Evolutionary conservation across 306 rosid species (phyloP), one percentile per base, ranked within the genome.

Genomic region (Cucumis melo): DNA sequence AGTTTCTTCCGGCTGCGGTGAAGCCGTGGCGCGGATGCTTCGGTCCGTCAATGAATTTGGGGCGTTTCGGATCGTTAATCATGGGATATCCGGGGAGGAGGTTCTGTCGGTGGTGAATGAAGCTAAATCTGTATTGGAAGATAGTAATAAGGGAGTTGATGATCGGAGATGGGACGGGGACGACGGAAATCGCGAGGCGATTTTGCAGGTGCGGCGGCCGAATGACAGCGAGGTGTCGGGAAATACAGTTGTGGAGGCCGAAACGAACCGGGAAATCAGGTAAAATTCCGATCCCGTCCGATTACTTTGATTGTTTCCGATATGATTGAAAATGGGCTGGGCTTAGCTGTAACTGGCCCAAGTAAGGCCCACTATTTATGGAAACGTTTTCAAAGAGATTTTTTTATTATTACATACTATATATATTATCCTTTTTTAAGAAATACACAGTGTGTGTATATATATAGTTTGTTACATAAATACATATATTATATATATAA

Each of bases 21-120:
- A 65, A 1, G 23, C 85, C 4, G 46, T 77, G 32, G 74, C 80
- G 29, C 68, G 78, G 72, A 50, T 91, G 55, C 64, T 87, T 8
- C 29, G 59, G 0, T 91, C 93, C 3, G 88, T 81, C 2, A 77
- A 42, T 66, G 84, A 91, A 24, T 84, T 82, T 58, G 92, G 98
- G 1, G 87, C 83, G 48, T 88, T 88, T 73, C 81, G 87, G 81
- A 89, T 93, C 79, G 73, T 75, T 24, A 74, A 80, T 60, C 97
- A 91, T 36, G 89, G 91, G 72, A 82, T 93, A 78, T 82, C 91
- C 2, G 67, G 64, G 11, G 74, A 77, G 19, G 90, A 87, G 75
- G 36, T 93, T 10, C 46, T 75, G 36, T 78, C 78, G 1, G 78
- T 87, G 65, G 75, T 84, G 51, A 81, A 77, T 15, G 86, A 86